Evolutionary conservation across 306 rosid genomes (phyloP).

Genomic region (Vigna hirtella): DNA sequence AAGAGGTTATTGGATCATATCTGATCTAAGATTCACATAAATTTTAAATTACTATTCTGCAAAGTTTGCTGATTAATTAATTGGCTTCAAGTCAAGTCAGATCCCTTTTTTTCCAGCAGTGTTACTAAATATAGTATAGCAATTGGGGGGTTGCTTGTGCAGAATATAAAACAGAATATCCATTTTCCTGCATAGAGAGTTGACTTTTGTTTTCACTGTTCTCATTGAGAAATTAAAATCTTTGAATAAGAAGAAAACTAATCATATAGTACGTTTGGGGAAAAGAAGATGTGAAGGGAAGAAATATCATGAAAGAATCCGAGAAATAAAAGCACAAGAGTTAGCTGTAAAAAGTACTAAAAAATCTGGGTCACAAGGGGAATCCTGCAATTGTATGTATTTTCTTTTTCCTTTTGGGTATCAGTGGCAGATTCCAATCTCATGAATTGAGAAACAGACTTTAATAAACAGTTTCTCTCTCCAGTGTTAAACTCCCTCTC

Average conservation of each 20-base stretch:
- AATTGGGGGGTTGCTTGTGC: conserved; percentile 17
- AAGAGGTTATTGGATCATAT: conserved; percentile 7
- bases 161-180: conserved; percentile 20
- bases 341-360: background rate
- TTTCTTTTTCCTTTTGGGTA: background rate
- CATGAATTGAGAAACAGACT: background rate
- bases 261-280: background rate
- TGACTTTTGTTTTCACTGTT: conserved; percentile 37
- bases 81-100: conserved; percentile 31
- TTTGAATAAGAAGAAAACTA: background rate
- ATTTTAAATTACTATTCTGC: background rate
- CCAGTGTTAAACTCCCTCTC: background rate
- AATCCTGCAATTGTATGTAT: conserved; percentile 9
- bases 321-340: background rate
- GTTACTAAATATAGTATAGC: conserved; percentile 22
- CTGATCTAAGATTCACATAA: background rate
- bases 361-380: conserved; percentile 15
- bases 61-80: background rate
- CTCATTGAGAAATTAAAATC: conserved; percentile 18
- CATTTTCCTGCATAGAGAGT: conserved; percentile 38
- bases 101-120: conserved; percentile 28
- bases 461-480: background rate
- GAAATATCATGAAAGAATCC: conserved; percentile 7
- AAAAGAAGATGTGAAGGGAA: background rate
- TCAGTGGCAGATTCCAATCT: background rate